Conservation (phyloP, 1,284 basidiomycete genomes). For the Ustilago lituana region DNA sequence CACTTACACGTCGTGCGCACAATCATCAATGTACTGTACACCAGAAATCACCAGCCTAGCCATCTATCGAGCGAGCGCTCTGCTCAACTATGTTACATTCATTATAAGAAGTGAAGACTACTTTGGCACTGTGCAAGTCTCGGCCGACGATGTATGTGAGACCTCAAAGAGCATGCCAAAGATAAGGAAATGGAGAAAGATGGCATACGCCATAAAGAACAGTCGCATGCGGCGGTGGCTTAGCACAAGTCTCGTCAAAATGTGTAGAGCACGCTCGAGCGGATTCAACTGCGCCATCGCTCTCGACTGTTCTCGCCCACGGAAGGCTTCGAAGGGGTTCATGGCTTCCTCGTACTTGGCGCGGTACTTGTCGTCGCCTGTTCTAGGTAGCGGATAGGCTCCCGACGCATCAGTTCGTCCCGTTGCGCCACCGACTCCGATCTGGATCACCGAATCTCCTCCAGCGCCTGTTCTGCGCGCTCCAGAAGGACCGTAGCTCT, state of each 20-base stretch:
- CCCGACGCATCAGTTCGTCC: slow-evolving; percentile 26
- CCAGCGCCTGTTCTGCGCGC: slow-evolving; percentile 45
- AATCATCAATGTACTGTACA: slow-evolving; percentile 8
- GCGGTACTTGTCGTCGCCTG: slow-evolving; percentile 76
- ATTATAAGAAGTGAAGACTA: neutral
- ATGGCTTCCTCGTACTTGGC: slow-evolving; percentile 92
- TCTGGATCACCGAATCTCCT: slow-evolving; percentile 27
- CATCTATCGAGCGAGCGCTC: too few relatives aligned
- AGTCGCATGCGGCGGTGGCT: slow-evolving; percentile 78
- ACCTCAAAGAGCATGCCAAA: slow-evolving; percentile 73
- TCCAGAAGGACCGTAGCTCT: slow-evolving; percentile 39
- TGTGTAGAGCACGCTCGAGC: slow-evolving; percentile 85
- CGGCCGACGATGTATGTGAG: slow-evolving; percentile 21
- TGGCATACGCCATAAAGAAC: slow-evolving; percentile 83
- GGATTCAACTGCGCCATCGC: slow-evolving; percentile 91
- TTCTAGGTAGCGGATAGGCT: slow-evolving; percentile 23
- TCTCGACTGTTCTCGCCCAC: slow-evolving; percentile 88
- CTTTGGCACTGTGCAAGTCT: slow-evolving; percentile 33
- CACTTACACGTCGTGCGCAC: neutral
- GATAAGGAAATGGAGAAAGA: slow-evolving; percentile 79
- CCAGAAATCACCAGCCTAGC: neutral
- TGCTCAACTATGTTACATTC: too few relatives aligned
- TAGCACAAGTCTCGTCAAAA: slow-evolving; percentile 83
- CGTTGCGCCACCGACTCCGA: slow-evolving; percentile 7
- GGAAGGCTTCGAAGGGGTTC: slow-evolving; percentile 97